Percentiles rank a stretch among this genome's conserved stretches.
Conservation (phyloP, 768 basidiomycete species). For the Xanthoconium stramineum region DNA sequence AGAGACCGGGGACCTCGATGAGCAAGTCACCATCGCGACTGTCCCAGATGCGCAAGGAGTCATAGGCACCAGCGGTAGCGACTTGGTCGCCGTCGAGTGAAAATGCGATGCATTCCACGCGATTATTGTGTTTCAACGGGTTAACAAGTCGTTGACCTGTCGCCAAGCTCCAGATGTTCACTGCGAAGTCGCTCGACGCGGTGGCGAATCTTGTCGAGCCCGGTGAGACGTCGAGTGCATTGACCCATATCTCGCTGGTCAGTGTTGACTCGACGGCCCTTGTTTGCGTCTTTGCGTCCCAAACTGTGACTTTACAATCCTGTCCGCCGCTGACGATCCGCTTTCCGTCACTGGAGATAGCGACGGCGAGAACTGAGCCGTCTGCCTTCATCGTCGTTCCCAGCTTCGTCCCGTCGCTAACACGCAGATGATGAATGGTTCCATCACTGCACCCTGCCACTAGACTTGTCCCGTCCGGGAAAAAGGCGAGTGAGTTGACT, state of each 20-base stretch:
- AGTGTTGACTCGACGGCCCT: not conserved
- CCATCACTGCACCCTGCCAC: slow-evolving; percentile 13
- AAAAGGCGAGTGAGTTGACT: slow-evolving; percentile 14
- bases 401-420: slow-evolving; percentile 5
- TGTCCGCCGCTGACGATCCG: slow-evolving; percentile 15
- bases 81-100: slow-evolving; percentile 14
- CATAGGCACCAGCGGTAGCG: slow-evolving; percentile 6
- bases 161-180: slow-evolving; percentile 11
- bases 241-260: not conserved
- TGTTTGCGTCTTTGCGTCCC: slow-evolving; percentile 9
- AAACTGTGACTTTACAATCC: slow-evolving; percentile 7
- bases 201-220: slow-evolving; percentile 16
- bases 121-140: slow-evolving; percentile 9
- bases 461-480: slow-evolving; percentile 12
- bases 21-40: slow-evolving; percentile 4
- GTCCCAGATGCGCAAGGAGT: slow-evolving; percentile 15
- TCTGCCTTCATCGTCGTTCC: slow-evolving; percentile 10
- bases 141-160: slow-evolving; percentile 12
- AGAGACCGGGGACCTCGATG: not conserved
- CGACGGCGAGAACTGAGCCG: slow-evolving; percentile 7
- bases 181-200: slow-evolving; percentile 4
- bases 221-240: slow-evolving; percentile 12
- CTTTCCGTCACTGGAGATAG: slow-evolving; percentile 12
- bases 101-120: slow-evolving; percentile 12
- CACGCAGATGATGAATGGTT: slow-evolving; percentile 10